Evolutionary conservation across 2,329 filamentous ascomycete genomes (phyloP), one percentile per base, ranked within the genome.

Genomic region (Alternaria sp.): DNA sequence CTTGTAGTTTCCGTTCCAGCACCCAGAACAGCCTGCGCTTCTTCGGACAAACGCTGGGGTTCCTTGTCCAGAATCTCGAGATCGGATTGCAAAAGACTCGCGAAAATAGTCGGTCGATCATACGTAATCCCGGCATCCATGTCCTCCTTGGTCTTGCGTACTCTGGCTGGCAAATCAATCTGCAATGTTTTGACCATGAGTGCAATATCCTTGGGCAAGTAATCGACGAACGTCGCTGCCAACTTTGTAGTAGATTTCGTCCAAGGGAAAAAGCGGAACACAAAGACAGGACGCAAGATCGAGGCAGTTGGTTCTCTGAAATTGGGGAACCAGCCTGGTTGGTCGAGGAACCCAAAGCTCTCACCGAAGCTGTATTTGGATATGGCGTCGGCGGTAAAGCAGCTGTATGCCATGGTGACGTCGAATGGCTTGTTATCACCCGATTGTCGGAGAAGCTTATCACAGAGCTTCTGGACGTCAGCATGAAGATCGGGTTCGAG

Each of bases 1-100:
- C 73, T 70, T 6, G 73, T 77, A 3, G 75, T 78, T 24, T 76
- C 73, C 20, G 75, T 77, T 8, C 75, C 76, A 2, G 76, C 76
- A 32, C 73, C 76, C 11, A 77, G 57, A 2, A 78, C 65, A 7
- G 66, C 73, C 26, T 70, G 62, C 9, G 67, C 74, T 61, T 78
- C 76, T 38, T 77, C 74, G 1, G 68, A 62, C 6, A 78, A 55
- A 14, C 75, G 69, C n/a, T 68, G 64, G 14, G 63, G 60, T 20
- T 65, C 65, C 32, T 72, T 71, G 2, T 71, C 67, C n/a, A 62
- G 41, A 2, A 61, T 32, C 6, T 61, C 56, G 26, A 68, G 47
- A 26, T 67, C 64, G 1, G 63, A 66, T 24, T 64, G 61, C 1
- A 72, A 22, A 2, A 72, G 63, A 0, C 68, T 65, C 7, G 66